Conservation (phyloP, 2,329 filamentous ascomycete species). For the Plenodomus biglobosus region DNA sequence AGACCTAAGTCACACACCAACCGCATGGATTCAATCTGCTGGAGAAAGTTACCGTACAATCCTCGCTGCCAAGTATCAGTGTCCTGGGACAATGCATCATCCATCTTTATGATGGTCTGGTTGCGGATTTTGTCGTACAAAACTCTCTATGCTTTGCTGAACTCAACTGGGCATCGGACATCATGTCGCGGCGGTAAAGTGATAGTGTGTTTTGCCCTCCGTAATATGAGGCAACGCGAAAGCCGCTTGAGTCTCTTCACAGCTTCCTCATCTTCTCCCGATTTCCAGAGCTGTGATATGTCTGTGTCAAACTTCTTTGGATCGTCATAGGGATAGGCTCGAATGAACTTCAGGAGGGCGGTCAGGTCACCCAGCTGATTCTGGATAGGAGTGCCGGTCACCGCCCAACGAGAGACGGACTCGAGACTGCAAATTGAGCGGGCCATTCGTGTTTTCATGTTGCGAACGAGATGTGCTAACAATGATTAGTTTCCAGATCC, state of each 20-base stretch:
- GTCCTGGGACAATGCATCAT: no score
- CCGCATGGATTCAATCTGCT: no score
- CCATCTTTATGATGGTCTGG: no score
- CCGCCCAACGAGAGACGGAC: constrained; percentile 54
- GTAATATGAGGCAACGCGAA: constrained; percentile 44
- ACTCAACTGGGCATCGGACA: no score
- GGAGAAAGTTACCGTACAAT: no score
- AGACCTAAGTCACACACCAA: no score
- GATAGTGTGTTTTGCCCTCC: constrained; percentile 46
- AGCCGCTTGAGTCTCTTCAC: constrained; percentile 46
- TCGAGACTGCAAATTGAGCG: constrained; percentile 41
- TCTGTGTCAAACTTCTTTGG: constrained; percentile 44
- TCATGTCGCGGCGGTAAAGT: constrained; percentile 45
- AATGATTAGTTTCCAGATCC: no score
- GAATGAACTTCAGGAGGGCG: constrained; percentile 21
- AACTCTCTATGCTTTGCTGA: no score
- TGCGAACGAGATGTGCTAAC: constrained; percentile 21
- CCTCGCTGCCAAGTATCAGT: no score
- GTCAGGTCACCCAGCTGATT: constrained; percentile 20
- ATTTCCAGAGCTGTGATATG: constrained; percentile 47
- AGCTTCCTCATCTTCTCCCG: constrained; percentile 39
- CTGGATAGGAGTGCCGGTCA: constrained; percentile 50
- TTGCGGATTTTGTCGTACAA: no score
- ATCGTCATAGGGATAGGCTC: constrained; percentile 26
- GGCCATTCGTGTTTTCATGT: constrained; percentile 22